Evolutionary conservation across 257 asterid species (phyloP), one percentile per base, ranked within the genome.

Genomic region (Lithospermum erythrorhizon): DNA sequence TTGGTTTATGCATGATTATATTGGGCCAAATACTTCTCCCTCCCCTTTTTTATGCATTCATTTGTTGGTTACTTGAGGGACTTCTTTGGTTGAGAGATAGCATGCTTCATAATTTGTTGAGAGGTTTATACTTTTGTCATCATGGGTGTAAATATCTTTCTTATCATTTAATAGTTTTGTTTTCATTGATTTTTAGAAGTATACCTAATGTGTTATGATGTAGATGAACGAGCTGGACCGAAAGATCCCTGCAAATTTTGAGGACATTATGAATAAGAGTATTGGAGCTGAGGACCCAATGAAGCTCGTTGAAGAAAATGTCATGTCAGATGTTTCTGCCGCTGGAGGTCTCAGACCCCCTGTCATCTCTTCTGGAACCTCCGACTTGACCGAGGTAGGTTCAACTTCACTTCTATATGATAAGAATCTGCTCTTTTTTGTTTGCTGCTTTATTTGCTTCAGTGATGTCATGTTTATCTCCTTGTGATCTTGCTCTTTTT

Each of bases 191-290:
- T n/a, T n/a, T n/a, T n/a, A n/a, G n/a, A n/a, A 16, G 30, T 30
- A 23, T 11, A 7, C 16, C 13, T 56, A 0, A 13, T 56, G 7
- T 9, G 15, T 24, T 14, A 2, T 56, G 37, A 56, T 67, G 68
- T 87, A 91, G 98, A 71, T 81, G 71, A 81, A 79, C 70, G 81
- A 80, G 77, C 83, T 91, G 66, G 89, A 86, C 59, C 77, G 63
- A 41, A 76, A 82, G 61, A 94, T 91, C 75, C 87, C 93, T 68
- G 70, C 78, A 63, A 76, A 78, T 55, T 41, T 86, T 68, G 95
- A 82, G 61, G 84, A 76, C 63, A 67, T 78, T 68, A 21, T 86
- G 73, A 69, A 65, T 49, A 70, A 75, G 68, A 63, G 73, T 70
- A 61, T 64, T 68, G 59, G 54, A 68, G 68, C 62, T 23, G 62